These are phyloP conservation scores for Lobosporangium transversale DNA, from an alignment of 192 early-diverging fungal species.

Conservation along the genomic window DNA sequence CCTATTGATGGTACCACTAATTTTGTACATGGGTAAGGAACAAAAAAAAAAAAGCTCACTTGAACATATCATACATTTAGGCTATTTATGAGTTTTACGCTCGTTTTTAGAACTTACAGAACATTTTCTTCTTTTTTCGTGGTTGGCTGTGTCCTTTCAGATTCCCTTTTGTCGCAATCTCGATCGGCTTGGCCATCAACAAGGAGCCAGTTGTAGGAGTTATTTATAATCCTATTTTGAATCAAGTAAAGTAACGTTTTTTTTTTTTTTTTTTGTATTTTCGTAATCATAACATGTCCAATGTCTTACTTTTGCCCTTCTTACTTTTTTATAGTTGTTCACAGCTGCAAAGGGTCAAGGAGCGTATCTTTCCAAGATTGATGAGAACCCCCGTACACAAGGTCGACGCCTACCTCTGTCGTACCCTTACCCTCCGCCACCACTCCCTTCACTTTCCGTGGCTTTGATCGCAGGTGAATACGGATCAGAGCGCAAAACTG, in stretches of 20 bases:
- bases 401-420: slow-evolving; percentile 68
- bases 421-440: slow-evolving; percentile 57
- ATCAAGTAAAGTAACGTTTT: slow-evolving; percentile 69
- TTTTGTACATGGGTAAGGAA: slow-evolving; percentile 72
- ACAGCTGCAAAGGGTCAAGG: slow-evolving; percentile 70
- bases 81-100: too few species aligned
- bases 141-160: slow-evolving; percentile 24
- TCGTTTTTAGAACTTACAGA: too few species aligned
- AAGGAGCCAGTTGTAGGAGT: slow-evolving; percentile 86
- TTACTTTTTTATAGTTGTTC: slow-evolving; percentile 52
- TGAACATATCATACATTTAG: background rate
- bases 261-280: slow-evolving; percentile 1
- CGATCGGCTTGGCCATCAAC: slow-evolving; percentile 84
- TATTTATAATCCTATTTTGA: slow-evolving; percentile 89
- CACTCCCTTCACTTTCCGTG: slow-evolving; percentile 70
- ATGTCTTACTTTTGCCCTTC: background rate
- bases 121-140: background rate
- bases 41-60: background rate
- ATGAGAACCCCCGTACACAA: slow-evolving; percentile 53
- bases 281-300: background rate
- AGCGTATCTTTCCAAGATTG: slow-evolving; percentile 64
- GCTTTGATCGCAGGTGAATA: slow-evolving; percentile 88
- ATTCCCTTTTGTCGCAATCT: slow-evolving; percentile 87
- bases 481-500: slow-evolving; percentile 73
- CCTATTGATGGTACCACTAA: slow-evolving; percentile 87